phyloP scores from a whole-genome alignment of 2,329 filamentous ascomycete species.

The Aphanoascus verrucosus region DNA sequence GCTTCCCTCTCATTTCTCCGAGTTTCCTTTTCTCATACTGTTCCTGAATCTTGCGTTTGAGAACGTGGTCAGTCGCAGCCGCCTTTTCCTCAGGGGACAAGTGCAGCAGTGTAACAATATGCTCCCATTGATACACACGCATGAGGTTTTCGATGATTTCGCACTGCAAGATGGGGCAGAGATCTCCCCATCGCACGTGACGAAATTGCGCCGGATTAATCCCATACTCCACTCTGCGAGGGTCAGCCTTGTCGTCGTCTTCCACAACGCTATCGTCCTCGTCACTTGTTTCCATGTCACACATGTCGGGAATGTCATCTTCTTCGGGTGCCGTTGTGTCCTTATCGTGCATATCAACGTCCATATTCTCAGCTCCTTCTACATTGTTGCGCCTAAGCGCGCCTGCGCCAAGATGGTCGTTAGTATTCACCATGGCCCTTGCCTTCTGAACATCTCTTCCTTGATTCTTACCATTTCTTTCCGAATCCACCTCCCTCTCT shows the following conservation, averaged over 20 bases:
- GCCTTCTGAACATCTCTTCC: background rate
- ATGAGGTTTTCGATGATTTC: slow-evolving; percentile 30
- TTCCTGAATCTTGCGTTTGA: slow-evolving; percentile 21
- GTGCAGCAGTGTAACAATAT: slow-evolving; percentile 20
- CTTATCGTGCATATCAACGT: background rate
- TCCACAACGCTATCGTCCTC: background rate
- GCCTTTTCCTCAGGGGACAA: slow-evolving; percentile 20
- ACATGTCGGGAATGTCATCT: slow-evolving; percentile 1
- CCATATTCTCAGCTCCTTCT: background rate
- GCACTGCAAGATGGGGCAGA: slow-evolving; percentile 25
- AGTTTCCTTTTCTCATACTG: slow-evolving; percentile 24
- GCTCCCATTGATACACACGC: slow-evolving; percentile 17
- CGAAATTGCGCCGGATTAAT: slow-evolving; percentile 5
- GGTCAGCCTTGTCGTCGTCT: slow-evolving; percentile 2
- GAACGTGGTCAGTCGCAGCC: slow-evolving; percentile 17
- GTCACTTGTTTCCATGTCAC: slow-evolving; percentile 12
- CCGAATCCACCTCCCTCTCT: background rate
- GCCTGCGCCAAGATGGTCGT: background rate
- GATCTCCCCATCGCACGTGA: slow-evolving; percentile 25
- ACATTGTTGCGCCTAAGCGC: background rate
- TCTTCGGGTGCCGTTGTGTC: background rate
- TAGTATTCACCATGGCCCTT: background rate
- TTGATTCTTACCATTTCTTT: background rate
- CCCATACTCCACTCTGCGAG: slow-evolving; percentile 9
- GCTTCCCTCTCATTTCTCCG: slow-evolving; percentile 27